Evolutionary conservation across 1,284 basidiomycete species (phyloP).

Genomic region (Pterulicium gracile): DNA sequence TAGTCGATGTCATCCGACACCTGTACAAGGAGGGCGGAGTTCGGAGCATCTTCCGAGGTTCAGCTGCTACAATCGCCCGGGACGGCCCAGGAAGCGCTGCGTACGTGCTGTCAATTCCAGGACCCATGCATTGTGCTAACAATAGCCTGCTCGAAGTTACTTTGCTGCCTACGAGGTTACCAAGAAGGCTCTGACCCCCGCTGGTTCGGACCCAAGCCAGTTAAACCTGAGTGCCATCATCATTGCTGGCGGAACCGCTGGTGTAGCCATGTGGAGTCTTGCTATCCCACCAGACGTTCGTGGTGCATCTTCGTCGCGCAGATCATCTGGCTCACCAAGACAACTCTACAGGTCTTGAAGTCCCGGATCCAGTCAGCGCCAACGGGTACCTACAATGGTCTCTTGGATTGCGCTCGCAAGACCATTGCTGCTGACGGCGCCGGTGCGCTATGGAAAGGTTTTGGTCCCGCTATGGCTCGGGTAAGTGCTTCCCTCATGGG

Average conservation of each 20-base stretch:
- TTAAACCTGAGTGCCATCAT: conserved; percentile 86
- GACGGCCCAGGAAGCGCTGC: conserved; percentile 97
- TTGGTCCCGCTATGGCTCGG: conserved; percentile 93
- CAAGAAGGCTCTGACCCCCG: conserved; percentile 79
- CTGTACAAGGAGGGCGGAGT: conserved; percentile 94
- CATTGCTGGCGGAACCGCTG: conserved; percentile 88
- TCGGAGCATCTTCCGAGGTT: conserved; percentile 88
- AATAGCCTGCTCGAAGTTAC: conserved; percentile 46
- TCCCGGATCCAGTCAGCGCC: conserved; percentile 96
- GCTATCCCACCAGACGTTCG: conserved; percentile 91
- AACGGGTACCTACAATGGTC: conserved; percentile 88
- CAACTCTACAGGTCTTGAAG: conserved; percentile 71
- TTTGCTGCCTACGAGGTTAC: conserved; percentile 96
- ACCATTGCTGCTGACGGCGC: conserved; percentile 90
- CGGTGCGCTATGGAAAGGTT: conserved; percentile 90
- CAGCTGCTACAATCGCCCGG: conserved; percentile 83
- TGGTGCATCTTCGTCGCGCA: conserved; percentile 9
- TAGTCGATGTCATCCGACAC: conserved; percentile 84
- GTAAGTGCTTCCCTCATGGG: conserved; percentile 31
- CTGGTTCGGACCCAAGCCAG: conserved; percentile 64
- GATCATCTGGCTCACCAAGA: conserved; percentile 5
- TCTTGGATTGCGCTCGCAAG: conserved; percentile 88
- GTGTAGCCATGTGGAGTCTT: conserved; percentile 96
- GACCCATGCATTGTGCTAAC: conserved; percentile 4
- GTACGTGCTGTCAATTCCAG: conserved; percentile 35